Evolutionary conservation across 2,329 filamentous ascomycete genomes (phyloP), one percentile per base, ranked within the genome.

Genomic region (Raffaelea ambrosiae): DNA sequence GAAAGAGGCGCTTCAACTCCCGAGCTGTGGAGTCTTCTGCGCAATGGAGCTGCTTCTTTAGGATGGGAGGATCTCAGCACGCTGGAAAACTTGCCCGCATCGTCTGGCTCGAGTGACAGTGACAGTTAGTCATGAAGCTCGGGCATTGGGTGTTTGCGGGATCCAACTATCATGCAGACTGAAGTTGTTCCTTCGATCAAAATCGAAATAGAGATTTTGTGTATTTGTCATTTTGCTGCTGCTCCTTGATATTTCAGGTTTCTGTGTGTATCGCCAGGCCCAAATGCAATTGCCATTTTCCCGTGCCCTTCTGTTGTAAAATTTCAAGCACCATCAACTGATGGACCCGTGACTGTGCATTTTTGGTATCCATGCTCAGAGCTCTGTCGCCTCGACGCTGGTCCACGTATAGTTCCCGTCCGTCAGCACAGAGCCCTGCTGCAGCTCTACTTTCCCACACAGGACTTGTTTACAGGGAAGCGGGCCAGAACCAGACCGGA

Each of bases 11-110:
- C 52, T 10, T 39, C 50, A 20, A n/a, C 51, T 3, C 55, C 51
- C 14, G 58, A 60, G 50, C 49, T 64, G 35, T 58, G 56, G 58
- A 54, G 23, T 16, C 19, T 63, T 40, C 31, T 63, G 29, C 47
- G 48, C 20, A 40, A 21, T 8, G 61, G 61, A 3, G 54, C 53
- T 3, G 50, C 50, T 21, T 48, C 43, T 16, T 22, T 63, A 33
- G 60, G 60, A 4, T 63, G 58, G 61, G 53, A 53, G 21, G 48
- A 49, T 4, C 38, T 63, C 11, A 54, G 51, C 4, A 48, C 40
- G 18, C 50, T 74, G 7, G 53, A 57, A 31, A 47, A 38, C 14
- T 42, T 61, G 40, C 61, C 59, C 18, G 40, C 7, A 13, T 29
- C 23, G 20, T 20, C 40, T 10, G 19, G 41, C 26, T 43, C 44